Conservation (phyloP, 495 filamentous ascomycete species). For the Tetracladium setigerum region DNA sequence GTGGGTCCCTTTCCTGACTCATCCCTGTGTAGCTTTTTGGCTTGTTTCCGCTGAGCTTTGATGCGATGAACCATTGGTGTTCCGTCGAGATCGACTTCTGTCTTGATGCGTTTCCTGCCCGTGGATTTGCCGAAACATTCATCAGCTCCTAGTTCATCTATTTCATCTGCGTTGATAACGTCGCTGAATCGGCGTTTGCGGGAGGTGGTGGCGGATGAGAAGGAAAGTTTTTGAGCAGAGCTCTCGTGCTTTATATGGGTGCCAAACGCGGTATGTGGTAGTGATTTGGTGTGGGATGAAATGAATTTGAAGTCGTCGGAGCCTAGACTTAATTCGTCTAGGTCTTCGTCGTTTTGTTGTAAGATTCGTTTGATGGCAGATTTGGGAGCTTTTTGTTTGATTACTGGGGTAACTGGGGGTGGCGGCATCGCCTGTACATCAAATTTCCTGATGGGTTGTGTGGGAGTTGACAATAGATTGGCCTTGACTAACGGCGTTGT, state of each 20-base stretch:
- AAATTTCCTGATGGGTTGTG: not conserved
- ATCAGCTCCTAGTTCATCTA: constrained; percentile 12
- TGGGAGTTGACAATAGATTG: not conserved
- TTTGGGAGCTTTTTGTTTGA: constrained; percentile 1
- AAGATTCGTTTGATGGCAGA: not conserved
- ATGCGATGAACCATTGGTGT: not conserved
- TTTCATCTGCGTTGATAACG: constrained; percentile 1
- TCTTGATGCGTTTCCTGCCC: constrained; percentile 1
- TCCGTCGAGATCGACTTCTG: not conserved
- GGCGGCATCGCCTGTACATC: not conserved
- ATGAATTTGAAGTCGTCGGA: constrained; percentile 20
- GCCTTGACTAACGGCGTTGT: not conserved
- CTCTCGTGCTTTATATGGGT: constrained; percentile 2
- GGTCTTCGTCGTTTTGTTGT: constrained; percentile 11
- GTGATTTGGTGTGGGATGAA: constrained; percentile 8
- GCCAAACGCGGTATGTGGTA: not conserved
- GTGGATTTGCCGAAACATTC: not conserved
- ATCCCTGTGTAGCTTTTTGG: not conserved
- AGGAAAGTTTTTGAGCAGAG: not conserved
- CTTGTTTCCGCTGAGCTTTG: not conserved
- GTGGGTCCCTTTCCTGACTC: not conserved
- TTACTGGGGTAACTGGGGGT: not conserved
- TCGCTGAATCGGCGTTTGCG: constrained; percentile 13
- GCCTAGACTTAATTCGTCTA: constrained; percentile 30
- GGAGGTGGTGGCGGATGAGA: not conserved